Conservation (phyloP, 208 protist genomes). For the Crithidia fasciculata region DNA sequence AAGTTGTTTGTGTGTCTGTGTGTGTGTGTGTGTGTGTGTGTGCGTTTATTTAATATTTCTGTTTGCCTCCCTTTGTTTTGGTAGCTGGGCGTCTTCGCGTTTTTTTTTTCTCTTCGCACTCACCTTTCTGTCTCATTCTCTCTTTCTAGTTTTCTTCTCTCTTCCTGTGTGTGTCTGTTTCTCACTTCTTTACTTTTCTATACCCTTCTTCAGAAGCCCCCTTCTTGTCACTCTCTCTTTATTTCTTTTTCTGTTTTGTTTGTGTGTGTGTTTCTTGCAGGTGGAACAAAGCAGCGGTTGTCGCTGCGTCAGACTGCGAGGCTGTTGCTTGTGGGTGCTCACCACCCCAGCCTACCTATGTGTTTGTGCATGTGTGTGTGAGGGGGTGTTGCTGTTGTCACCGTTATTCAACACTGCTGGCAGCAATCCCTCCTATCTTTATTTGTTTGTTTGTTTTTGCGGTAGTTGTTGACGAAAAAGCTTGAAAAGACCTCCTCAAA, state of each 20-base stretch:
- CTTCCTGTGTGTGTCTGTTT: slow-evolving; percentile 9
- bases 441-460: slow-evolving; percentile 2
- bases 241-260: too few relatives aligned
- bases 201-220: neutral
- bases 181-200: neutral
- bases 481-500: too few relatives aligned
- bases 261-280: neutral
- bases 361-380: too few relatives aligned
- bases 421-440: slow-evolving; percentile 4
- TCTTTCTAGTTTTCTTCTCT: neutral
- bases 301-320: too few relatives aligned
- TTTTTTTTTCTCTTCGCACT: neutral
- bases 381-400: too few relatives aligned
- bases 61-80: too few relatives aligned
- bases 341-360: too few relatives aligned
- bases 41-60: neutral
- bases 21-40: neutral
- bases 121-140: neutral
- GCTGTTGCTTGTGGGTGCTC: too few relatives aligned
- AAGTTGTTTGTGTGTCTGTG: too few relatives aligned
- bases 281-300: too few relatives aligned
- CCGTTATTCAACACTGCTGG: neutral
- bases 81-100: too few relatives aligned
- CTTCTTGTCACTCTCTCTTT: neutral
- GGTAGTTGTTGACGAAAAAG: too few relatives aligned